Conservation (phyloP, 805 yeast species). For the Grigorovia yakushimaensis region DNA sequence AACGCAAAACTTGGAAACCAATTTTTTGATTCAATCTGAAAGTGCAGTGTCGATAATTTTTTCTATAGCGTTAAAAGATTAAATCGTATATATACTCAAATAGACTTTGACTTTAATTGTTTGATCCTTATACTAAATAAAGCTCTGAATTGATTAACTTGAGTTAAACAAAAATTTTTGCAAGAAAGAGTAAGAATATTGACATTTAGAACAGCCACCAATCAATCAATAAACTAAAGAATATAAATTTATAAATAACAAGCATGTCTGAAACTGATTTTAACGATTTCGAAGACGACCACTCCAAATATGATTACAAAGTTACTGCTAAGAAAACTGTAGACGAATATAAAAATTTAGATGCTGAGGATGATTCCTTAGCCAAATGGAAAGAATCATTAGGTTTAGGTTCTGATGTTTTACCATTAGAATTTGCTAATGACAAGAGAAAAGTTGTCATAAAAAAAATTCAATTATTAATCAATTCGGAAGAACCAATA, state of each 20-base stretch:
- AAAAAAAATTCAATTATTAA: conserved; percentile 59
- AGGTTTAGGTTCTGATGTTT: conserved; percentile 56
- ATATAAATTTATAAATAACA: too few species aligned
- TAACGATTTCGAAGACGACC: conserved; percentile 23
- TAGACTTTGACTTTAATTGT: too few species aligned
- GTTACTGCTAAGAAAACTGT: conserved; percentile 58
- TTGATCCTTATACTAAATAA: too few species aligned
- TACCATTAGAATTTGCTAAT: conserved; percentile 54
- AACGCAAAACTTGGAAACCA: background rate
- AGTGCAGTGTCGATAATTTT: background rate
- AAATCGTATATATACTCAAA: background rate
- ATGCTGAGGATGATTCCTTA: conserved; percentile 82
- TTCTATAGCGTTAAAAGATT: background rate
- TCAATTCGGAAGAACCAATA: conserved; percentile 63
- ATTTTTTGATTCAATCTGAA: background rate
- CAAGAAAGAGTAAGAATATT: too few species aligned
- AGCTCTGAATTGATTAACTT: too few species aligned
- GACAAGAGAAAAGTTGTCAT: conserved; percentile 74
- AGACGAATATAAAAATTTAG: conserved; percentile 72
- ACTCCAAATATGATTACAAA: conserved; percentile 20
- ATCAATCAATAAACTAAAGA: too few species aligned
- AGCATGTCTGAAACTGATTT: conserved; percentile 28
- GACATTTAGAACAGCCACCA: too few species aligned
- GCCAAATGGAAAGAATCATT: conserved; percentile 87
- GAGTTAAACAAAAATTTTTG: too few species aligned